Conservation (phyloP, 2,329 filamentous ascomycete species). For the Hawksworthiomyces lignivorus region DNA sequence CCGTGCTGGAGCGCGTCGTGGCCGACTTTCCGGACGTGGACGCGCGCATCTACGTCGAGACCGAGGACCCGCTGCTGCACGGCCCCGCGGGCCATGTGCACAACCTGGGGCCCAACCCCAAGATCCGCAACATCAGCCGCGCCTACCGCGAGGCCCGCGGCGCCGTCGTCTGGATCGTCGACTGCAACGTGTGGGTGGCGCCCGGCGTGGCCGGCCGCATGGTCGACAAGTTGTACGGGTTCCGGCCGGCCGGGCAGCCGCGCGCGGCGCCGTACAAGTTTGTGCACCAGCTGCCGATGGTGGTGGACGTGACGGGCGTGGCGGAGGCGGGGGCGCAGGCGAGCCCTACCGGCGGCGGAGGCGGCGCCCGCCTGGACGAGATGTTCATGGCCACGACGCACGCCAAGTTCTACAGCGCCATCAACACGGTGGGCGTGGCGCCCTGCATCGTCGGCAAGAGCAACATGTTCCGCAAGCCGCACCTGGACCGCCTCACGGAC, state of each 20-base stretch:
- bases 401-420: constrained; percentile 95
- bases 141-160: constrained; percentile 76
- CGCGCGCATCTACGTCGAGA: constrained; percentile 46
- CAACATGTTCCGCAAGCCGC: constrained; percentile 94
- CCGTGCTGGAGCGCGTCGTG: constrained; percentile 63
- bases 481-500: constrained; percentile 68
- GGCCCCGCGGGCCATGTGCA: constrained; percentile 40
- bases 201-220: constrained; percentile 74
- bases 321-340: constrained; percentile 22
- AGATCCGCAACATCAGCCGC: constrained; percentile 92
- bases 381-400: constrained; percentile 91
- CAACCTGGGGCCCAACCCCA: constrained; percentile 88
- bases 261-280: constrained; percentile 64
- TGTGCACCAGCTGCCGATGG: constrained; percentile 86
- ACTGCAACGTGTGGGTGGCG: constrained; percentile 93
- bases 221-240: constrained; percentile 79
- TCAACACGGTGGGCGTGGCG: constrained; percentile 84
- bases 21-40: constrained; percentile 75
- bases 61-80: constrained; percentile 15
- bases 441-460: constrained; percentile 95
- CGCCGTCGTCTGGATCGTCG: constrained; percentile 87
- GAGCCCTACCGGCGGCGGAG: constrained; percentile 26
- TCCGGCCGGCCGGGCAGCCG: constrained; percentile 41
- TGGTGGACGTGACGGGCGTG: constrained; percentile 57
- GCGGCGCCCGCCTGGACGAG: constrained; percentile 83